Conservation (phyloP, 2,329 filamentous ascomycete genomes). For the Venturiaceae sp. region DNA sequence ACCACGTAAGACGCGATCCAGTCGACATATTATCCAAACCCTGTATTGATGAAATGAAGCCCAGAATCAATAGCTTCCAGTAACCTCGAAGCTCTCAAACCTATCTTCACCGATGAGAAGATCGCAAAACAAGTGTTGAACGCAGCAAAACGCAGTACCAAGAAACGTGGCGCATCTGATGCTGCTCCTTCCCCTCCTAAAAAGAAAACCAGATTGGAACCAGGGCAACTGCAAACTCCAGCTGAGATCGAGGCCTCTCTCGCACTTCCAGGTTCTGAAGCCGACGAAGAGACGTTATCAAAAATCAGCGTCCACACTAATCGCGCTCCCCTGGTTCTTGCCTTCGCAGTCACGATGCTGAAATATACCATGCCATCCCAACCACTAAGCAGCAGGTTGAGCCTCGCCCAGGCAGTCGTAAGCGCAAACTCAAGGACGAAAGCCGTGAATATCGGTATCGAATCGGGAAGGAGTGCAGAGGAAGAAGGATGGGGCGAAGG, state of each 20-base stretch:
- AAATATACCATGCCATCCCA: slow-evolving; percentile 80
- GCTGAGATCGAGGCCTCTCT: slow-evolving; percentile 55
- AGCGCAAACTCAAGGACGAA: slow-evolving; percentile 72
- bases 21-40: not conserved
- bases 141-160: slow-evolving; percentile 46
- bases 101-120: slow-evolving; percentile 42
- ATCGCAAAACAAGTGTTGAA: slow-evolving; percentile 45
- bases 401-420: slow-evolving; percentile 74
- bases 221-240: slow-evolving; percentile 25
- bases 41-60: not conserved
- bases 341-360: slow-evolving; percentile 65
- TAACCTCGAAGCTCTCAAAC: slow-evolving; percentile 31
- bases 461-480: slow-evolving; percentile 53
- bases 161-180: slow-evolving; percentile 36
- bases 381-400: slow-evolving; percentile 72
- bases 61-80: slow-evolving; percentile 35
- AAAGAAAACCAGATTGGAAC: slow-evolving; percentile 22
- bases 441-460: slow-evolving; percentile 64
- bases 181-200: slow-evolving; percentile 24
- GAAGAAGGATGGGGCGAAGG: slow-evolving; percentile 66
- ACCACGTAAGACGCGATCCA: not conserved
- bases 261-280: slow-evolving; percentile 43
- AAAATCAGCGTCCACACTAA: slow-evolving; percentile 59
- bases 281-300: slow-evolving; percentile 50
- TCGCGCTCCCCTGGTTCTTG: slow-evolving; percentile 70